A percentile compares a stretch with the other conserved stretches of the same genome.
Evolutionary conservation across 148 eudicot genomes (phyloP).

Genomic region (Nyssa sinensis): DNA sequence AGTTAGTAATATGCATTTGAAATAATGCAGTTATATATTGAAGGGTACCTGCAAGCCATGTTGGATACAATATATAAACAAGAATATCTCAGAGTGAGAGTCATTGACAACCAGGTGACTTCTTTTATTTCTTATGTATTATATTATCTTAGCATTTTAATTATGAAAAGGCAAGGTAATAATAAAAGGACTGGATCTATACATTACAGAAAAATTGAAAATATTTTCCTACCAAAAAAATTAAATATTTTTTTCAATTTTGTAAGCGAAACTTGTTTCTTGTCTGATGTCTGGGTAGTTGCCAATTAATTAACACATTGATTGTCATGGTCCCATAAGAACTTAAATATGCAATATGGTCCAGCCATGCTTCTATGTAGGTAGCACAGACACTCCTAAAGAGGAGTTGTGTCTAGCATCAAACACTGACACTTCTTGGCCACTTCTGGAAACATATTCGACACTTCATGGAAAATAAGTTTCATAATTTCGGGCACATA

Average conservation of each 20-base stretch:
- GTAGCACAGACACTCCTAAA: too few relatives aligned
- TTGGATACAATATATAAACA: slow-evolving; percentile 87
- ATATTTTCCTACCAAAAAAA: too few relatives aligned
- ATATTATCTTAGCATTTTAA: background rate
- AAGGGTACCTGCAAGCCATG: slow-evolving; percentile 99
- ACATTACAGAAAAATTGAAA: too few relatives aligned
- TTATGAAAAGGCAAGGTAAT: background rate
- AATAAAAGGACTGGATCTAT: too few relatives aligned
- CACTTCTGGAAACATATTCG: too few relatives aligned
- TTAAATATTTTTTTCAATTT: too few relatives aligned
- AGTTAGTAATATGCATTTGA: background rate
- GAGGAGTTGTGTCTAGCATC: too few relatives aligned
- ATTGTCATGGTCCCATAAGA: background rate
- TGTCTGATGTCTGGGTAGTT: background rate
- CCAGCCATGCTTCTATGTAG: background rate
- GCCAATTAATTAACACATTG: background rate
- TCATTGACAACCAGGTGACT: slow-evolving; percentile 84
- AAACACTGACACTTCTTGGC: too few relatives aligned
- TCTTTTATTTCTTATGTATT: slow-evolving; percentile 1
- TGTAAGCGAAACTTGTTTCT: background rate
- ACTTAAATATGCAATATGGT: too few relatives aligned
- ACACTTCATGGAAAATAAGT: too few relatives aligned
- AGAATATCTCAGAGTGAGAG: slow-evolving; percentile 94
- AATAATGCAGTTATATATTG: slow-evolving; percentile 77
- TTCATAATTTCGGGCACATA: too few relatives aligned